phyloP scores from a whole-genome alignment of 1,284 basidiomycete genomes.

The Apiotrichum siamense region DNA sequence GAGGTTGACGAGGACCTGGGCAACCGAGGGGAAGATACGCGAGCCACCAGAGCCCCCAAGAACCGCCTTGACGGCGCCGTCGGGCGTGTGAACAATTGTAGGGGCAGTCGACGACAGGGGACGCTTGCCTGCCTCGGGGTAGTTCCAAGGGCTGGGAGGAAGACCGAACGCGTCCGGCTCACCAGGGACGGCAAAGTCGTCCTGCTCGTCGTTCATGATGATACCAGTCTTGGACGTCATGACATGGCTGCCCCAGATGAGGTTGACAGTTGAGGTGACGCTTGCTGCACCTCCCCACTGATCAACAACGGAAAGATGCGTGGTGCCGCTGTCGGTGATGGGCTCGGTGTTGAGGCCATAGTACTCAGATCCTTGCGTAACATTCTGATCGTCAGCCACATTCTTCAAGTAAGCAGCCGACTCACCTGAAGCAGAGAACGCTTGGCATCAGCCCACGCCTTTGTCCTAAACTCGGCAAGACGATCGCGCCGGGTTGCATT shows the following conservation, averaged over 20 bases:
- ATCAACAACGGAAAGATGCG: conserved; percentile 75
- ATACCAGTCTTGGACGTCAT: conserved; percentile 79
- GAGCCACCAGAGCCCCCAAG: conserved; percentile 83
- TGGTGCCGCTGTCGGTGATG: conserved; percentile 80
- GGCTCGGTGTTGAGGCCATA: conserved; percentile 78
- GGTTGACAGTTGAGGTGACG: conserved; percentile 78
- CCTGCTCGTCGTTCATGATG: conserved; percentile 78
- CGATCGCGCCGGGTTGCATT: conserved; percentile 45
- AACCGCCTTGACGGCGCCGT: conserved; percentile 65
- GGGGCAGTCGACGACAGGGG: conserved; percentile 76
- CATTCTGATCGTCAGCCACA: conserved; percentile 53
- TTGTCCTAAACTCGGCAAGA: conserved; percentile 64
- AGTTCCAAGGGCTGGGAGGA: conserved; percentile 81
- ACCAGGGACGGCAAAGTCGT: conserved; percentile 82
- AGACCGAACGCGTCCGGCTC: conserved; percentile 75
- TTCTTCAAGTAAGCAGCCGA: not conserved
- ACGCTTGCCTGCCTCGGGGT: conserved; percentile 76
- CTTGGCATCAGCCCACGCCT: conserved; percentile 60
- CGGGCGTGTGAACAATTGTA: conserved; percentile 66
- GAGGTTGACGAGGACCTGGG: conserved; percentile 75
- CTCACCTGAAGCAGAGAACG: conserved; percentile 40
- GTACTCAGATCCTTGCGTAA: conserved; percentile 70
- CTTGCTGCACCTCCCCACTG: conserved; percentile 75
- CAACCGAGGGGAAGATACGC: conserved; percentile 72
- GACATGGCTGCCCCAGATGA: conserved; percentile 75